These are phyloP conservation scores for Heliocybe sulcata DNA, from an alignment of 1,284 basidiomycete species.

Conservation along the genomic window DNA sequence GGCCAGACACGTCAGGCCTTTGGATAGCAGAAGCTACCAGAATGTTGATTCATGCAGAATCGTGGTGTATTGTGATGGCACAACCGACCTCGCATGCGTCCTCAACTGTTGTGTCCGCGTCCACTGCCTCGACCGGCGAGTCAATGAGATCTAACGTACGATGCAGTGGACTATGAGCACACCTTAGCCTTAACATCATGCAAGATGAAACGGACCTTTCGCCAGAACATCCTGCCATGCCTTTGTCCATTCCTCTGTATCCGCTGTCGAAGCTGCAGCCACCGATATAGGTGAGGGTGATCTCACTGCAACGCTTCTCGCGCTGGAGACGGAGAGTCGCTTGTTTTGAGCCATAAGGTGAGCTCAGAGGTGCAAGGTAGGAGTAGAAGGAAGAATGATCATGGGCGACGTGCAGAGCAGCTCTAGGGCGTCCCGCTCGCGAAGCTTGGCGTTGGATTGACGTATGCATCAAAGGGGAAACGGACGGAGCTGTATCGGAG, in stretches of 20 bases:
- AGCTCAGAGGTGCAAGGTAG: background rate
- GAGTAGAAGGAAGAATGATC: background rate
- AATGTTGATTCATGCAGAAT: background rate
- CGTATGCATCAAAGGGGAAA: background rate
- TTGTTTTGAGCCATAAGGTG: conserved; percentile 14
- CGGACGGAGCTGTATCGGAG: background rate
- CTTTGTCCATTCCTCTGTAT: conserved; percentile 50
- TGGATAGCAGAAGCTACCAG: conserved; percentile 51
- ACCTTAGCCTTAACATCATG: background rate
- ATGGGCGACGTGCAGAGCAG: background rate
- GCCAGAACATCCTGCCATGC: conserved; percentile 49
- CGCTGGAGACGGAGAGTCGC: conserved; percentile 26
- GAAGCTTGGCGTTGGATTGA: background rate
- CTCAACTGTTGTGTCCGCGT: conserved; percentile 64
- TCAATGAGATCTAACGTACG: conserved; percentile 54
- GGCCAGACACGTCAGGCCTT: conserved; percentile 56
- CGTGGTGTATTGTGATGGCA: conserved; percentile 13
- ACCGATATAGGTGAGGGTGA: conserved; percentile 17
- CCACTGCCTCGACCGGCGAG: conserved; percentile 51
- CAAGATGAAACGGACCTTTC: conserved; percentile 32
- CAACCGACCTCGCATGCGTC: conserved; percentile 64
- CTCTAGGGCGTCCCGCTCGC: background rate
- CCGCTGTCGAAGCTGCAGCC: conserved; percentile 24
- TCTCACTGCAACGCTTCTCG: conserved; percentile 19
- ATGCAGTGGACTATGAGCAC: background rate